Base-by-base conservation (phyloP, 345 rosid genomes). In the Sapria himalayana region DNA sequence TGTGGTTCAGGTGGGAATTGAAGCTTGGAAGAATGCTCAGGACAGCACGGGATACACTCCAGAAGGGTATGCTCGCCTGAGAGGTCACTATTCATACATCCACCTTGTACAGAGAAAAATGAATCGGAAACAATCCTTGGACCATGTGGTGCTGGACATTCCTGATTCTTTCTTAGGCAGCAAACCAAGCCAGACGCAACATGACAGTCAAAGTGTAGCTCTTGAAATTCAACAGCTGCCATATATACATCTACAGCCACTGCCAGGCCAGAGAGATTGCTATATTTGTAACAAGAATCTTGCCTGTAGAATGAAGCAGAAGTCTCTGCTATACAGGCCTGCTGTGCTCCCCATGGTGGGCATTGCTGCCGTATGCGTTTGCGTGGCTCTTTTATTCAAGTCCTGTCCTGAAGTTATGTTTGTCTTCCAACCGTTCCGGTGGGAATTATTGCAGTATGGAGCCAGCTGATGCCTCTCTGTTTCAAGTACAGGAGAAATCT, bases 301-400 rank as follows among this genome's bases (percentile, higher is more conserved):
- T 40, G 67, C 65, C 27, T 73, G 56, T 37, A 70, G 74, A 52
- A 37, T 63, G 16, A 22, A 60, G 27, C 53, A 74, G 25, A 59
- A 69, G 64, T 65, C 92, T 31, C 63, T 79, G 22, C 59, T 65
- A 19, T 91, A 84, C 70, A 73, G 85, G 65, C 99, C 99, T 1
- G 79, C 99, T 14, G 75, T 91, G 99, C 64, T 91, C 37, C 84
- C 95, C 9, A 80, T 84, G 95, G 84, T 91, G 57, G 85, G 81
- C 5, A 62, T 91, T 9, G 99, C 95, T n/a, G 93, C 93, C 0
- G 99, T 84, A 15, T 91, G 99, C 4, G 99, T 84, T 25, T 91
- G 95, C 17, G 95, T 91, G 25, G 95, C 99, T 8, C 93, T 91
- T 41, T 67, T 84, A 32, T 91, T 91, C 65, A 91, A 91, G 78